phyloP scores from a whole-genome alignment of 2,329 filamentous ascomycete species.

The Arthrobotrys conoides region DNA sequence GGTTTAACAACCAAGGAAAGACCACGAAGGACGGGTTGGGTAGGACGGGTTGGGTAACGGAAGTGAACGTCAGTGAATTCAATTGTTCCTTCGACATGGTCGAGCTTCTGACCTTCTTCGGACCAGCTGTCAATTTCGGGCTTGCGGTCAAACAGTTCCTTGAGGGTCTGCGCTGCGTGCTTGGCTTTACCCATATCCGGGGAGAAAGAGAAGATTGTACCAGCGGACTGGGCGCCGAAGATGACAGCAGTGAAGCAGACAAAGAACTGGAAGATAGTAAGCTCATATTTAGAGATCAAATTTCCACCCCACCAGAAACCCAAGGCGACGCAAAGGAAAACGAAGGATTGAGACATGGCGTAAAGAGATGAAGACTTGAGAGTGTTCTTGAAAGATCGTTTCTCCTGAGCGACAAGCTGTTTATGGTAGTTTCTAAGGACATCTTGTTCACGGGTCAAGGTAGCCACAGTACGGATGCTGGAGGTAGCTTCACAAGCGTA shows the following conservation, averaged over 20 bases:
- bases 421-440: conserved; percentile 80
- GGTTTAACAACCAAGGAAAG: conserved; percentile 81
- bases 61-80: conserved; percentile 96
- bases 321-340: conserved; percentile 86
- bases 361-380: conserved; percentile 84
- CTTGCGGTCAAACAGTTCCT: conserved; percentile 84
- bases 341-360: conserved; percentile 84
- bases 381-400: conserved; percentile 79
- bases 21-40: conserved; percentile 91
- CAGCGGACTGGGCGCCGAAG: conserved; percentile 92
- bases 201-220: conserved; percentile 88
- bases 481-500: conserved; percentile 95
- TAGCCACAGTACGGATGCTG: conserved; percentile 92
- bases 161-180: conserved; percentile 83
- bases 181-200: conserved; percentile 95
- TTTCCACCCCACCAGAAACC: conserved; percentile 94
- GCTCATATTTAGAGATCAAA: conserved; percentile 77
- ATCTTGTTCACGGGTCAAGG: conserved; percentile 87
- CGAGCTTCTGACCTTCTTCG: conserved; percentile 75
- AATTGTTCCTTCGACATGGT: conserved; percentile 79
- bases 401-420: conserved; percentile 77
- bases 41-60: conserved; percentile 89
- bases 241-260: conserved; percentile 89
- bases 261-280: conserved; percentile 82
- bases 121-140: conserved; percentile 89